These are phyloP conservation scores for Breynia disticha DNA, from an alignment of 441 rosid species.

Conservation along the genomic window DNA sequence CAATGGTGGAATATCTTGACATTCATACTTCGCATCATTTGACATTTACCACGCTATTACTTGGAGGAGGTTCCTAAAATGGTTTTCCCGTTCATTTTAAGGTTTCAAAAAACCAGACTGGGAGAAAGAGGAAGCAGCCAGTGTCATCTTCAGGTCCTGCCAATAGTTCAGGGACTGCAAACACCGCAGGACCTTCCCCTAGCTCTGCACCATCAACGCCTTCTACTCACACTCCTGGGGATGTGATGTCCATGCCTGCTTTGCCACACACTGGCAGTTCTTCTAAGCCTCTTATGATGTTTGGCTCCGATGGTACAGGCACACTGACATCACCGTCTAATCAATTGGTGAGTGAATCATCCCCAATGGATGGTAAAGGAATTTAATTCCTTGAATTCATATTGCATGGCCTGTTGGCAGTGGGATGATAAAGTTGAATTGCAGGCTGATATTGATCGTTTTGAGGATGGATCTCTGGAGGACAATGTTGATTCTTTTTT, in stretches of 20 bases:
- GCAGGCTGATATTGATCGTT: constrained; percentile 86
- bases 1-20: no score
- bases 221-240: constrained; percentile 83
- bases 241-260: constrained; percentile 70
- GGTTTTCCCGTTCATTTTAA: constrained; percentile 27
- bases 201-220: constrained; percentile 89
- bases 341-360: constrained; percentile 56
- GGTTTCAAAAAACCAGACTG: constrained; percentile 71
- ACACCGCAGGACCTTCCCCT: constrained; percentile 77
- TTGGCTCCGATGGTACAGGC: constrained; percentile 57
- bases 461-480: constrained; percentile 74
- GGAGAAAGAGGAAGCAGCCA: constrained; percentile 76
- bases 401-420: constrained; percentile 39
- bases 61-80: constrained; percentile 24
- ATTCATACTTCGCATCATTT: no score
- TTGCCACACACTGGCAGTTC: constrained; percentile 63
- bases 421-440: constrained; percentile 54
- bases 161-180: constrained; percentile 71
- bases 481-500: constrained; percentile 78
- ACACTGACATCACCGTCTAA: constrained; percentile 70
- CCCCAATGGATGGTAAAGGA: constrained; percentile 19
- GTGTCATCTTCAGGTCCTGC: constrained; percentile 83
- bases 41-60: no score
- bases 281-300: constrained; percentile 58
- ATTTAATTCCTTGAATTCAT: constrained; percentile 32